Evolutionary conservation across 805 yeast species (phyloP).

Genomic region (Jamesozyma spencerorum): DNA sequence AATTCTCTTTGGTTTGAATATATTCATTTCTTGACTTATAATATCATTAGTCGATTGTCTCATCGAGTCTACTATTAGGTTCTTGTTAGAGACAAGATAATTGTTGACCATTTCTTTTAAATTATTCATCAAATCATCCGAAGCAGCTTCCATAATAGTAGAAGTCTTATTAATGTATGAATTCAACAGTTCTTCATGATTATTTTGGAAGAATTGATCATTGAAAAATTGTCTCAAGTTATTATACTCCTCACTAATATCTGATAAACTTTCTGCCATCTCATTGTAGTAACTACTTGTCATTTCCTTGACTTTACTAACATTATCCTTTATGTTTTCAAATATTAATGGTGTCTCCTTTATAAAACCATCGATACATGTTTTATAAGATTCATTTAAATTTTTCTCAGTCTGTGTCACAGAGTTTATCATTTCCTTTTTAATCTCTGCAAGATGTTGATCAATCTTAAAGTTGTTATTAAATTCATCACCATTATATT

Average conservation of each 20-base stretch:
- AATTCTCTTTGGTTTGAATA: slow-evolving; percentile 22
- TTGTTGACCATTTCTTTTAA: slow-evolving; percentile 18
- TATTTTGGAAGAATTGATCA: slow-evolving; percentile 24
- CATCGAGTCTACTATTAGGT: slow-evolving; percentile 20
- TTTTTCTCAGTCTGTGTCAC: slow-evolving; percentile 13
- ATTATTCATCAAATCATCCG: slow-evolving; percentile 15
- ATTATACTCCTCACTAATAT: slow-evolving; percentile 27
- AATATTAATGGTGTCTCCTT: slow-evolving; percentile 19
- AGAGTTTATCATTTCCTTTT: slow-evolving; percentile 12
- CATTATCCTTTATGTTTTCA: slow-evolving; percentile 12
- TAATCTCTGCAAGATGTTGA: slow-evolving; percentile 13
- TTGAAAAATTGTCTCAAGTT: slow-evolving; percentile 25
- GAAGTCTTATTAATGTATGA: slow-evolving; percentile 20
- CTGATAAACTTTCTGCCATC: slow-evolving; percentile 22
- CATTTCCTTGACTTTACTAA: slow-evolving; percentile 12
- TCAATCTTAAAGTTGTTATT: slow-evolving; percentile 10
- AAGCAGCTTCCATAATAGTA: slow-evolving; percentile 16
- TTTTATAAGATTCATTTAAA: slow-evolving; percentile 17
- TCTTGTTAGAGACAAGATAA: slow-evolving; percentile 19
- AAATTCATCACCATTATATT: slow-evolving; percentile 4
- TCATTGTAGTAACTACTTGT: slow-evolving; percentile 13
- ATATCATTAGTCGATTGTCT: slow-evolving; percentile 22
- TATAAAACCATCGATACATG: slow-evolving; percentile 17
- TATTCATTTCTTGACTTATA: slow-evolving; percentile 23
- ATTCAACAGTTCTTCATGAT: slow-evolving; percentile 19